A percentile compares a stretch with the other conserved stretches of the same genome.
These are phyloP conservation scores for Podospora tetraspora DNA, from an alignment of 495 filamentous ascomycete genomes.

Conservation along the genomic window DNA sequence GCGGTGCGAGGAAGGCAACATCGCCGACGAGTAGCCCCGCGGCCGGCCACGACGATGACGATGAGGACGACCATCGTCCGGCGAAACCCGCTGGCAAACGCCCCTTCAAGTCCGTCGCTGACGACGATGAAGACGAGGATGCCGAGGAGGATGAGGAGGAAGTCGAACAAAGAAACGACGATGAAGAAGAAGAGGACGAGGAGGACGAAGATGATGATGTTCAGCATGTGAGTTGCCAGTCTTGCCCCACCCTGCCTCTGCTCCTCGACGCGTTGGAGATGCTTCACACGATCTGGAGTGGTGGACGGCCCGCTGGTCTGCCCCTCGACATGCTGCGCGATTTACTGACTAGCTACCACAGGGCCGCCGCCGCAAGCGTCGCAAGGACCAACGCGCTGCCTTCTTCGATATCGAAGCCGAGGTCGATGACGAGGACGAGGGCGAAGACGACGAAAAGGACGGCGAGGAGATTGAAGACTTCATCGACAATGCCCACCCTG, in stretches of 20 bases:
- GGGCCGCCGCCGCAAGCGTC: constrained; percentile 74
- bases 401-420: constrained; percentile 97
- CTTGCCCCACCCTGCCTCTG: background rate
- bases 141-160: constrained; percentile 51
- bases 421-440: constrained; percentile 92
- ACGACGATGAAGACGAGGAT: constrained; percentile 44
- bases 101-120: constrained; percentile 29
- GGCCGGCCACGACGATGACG: constrained; percentile 31
- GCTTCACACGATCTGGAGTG: background rate
- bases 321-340: background rate
- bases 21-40: constrained; percentile 24
- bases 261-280: background rate
- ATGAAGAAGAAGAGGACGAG: constrained; percentile 58
- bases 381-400: constrained; percentile 61
- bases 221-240: constrained; percentile 30
- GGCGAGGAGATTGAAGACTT: constrained; percentile 76
- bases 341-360: constrained; percentile 34
- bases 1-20: constrained; percentile 2
- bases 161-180: constrained; percentile 44
- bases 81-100: constrained; percentile 24
- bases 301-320: background rate
- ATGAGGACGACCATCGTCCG: constrained; percentile 35
- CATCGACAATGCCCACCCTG: constrained; percentile 82
- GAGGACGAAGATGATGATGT: constrained; percentile 44
- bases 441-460: constrained; percentile 82